These are phyloP conservation scores for Gentiana straminea DNA, from an alignment of 257 asterid genomes.

Conservation along the genomic window DNA sequence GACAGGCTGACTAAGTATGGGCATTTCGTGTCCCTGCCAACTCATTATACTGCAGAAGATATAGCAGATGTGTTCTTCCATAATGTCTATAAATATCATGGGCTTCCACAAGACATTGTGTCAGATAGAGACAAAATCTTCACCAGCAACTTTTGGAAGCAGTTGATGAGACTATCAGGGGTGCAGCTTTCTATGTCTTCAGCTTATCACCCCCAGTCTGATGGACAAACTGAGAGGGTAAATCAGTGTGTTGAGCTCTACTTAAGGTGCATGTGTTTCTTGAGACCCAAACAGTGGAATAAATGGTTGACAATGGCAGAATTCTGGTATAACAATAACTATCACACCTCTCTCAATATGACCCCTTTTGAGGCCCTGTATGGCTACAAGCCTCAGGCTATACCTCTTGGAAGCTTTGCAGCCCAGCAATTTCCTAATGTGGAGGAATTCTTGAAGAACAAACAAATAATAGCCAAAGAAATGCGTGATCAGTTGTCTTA, in stretches of 20 bases:
- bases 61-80: constrained; percentile 1
- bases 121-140: neutral
- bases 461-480: neutral
- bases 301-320: neutral
- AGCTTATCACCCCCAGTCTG: constrained; percentile 4
- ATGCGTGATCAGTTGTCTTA: neutral
- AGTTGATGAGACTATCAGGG: neutral
- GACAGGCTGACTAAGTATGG: constrained; percentile 2
- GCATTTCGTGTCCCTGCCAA: neutral
- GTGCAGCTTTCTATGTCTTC: neutral
- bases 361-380: neutral
- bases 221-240: constrained; percentile 1
- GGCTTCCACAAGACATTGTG: neutral
- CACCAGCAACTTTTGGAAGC: neutral
- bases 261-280: neutral
- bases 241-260: neutral
- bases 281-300: neutral
- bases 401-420: neutral
- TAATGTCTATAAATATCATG: neutral
- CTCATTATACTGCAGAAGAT: neutral
- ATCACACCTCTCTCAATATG: neutral
- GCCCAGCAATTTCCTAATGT: neutral
- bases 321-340: neutral
- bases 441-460: neutral
- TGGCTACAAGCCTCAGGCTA: neutral